These are phyloP conservation scores for Xylaria nigripes DNA, from an alignment of 495 filamentous ascomycete genomes.

Conservation along the genomic window DNA sequence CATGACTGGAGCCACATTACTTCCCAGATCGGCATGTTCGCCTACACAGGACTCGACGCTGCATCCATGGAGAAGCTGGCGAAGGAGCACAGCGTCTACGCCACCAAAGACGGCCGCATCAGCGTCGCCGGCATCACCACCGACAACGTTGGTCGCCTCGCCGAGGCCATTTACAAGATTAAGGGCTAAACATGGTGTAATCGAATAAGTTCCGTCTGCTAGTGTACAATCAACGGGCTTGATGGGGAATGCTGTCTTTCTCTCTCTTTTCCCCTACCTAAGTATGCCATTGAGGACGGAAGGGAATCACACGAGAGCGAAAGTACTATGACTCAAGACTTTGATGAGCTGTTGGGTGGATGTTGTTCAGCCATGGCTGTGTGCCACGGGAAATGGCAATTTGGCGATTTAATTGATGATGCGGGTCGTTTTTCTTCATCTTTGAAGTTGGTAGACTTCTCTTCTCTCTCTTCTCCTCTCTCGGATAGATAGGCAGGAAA, in stretches of 20 bases:
- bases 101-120: constrained; percentile 94
- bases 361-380: not conserved
- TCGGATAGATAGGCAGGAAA: constrained; percentile 5
- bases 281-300: not conserved
- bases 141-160: constrained; percentile 86
- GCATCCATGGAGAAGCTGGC: constrained; percentile 89
- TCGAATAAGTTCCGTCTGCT: not conserved
- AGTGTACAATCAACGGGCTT: not conserved
- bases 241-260: not conserved
- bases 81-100: constrained; percentile 97
- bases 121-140: constrained; percentile 93
- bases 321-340: not conserved
- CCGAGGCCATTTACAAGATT: constrained; percentile 92
- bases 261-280: not conserved
- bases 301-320: not conserved
- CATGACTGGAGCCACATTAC: constrained; percentile 99
- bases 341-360: not conserved
- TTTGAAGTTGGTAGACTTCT: not conserved
- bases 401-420: not conserved
- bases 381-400: not conserved
- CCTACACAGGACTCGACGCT: constrained; percentile 87
- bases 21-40: constrained; percentile 98
- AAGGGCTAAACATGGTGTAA: constrained; percentile 42
- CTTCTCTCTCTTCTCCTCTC: not conserved
- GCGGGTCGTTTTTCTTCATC: not conserved